Percentiles rank a stretch among this genome's conserved stretches.
These are phyloP conservation scores for Mortierella sp. DNA, from an alignment of 371 early-diverging fungal genomes.

Conservation along the genomic window DNA sequence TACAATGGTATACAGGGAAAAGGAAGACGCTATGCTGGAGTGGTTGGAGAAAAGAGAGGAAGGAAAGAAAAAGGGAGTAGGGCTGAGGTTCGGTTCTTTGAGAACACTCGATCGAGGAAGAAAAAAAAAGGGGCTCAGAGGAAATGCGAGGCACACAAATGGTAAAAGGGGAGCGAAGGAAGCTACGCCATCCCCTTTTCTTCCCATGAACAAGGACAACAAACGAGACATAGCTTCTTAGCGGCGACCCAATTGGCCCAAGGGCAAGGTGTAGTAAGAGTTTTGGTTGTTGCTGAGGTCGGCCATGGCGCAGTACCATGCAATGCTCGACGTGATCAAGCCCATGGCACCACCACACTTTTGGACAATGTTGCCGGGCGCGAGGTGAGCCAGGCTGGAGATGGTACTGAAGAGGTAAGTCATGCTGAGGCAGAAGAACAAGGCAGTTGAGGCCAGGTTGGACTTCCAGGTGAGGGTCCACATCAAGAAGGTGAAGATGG, in stretches of 20 bases:
- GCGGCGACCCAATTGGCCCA: slow-evolving; percentile 54
- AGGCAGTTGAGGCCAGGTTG: slow-evolving; percentile 45
- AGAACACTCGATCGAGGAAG: neutral
- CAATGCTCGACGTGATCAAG: slow-evolving; percentile 56
- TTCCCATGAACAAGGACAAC: too few relatives aligned
- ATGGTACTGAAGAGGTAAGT: slow-evolving; percentile 60
- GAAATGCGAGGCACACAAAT: neutral
- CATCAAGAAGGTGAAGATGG: slow-evolving; percentile 62
- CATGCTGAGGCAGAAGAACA: slow-evolving; percentile 60
- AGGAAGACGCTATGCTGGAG: neutral
- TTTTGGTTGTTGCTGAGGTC: slow-evolving; percentile 53
- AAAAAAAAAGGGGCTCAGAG: too few relatives aligned
- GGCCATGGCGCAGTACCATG: slow-evolving; percentile 62
- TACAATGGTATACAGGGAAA: neutral
- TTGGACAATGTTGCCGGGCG: slow-evolving; percentile 33
- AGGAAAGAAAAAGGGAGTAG: neutral
- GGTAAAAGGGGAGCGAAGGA: neutral
- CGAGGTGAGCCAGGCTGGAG: slow-evolving; percentile 46
- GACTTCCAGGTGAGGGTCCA: slow-evolving; percentile 57
- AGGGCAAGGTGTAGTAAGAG: slow-evolving; percentile 50
- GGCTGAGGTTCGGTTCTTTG: neutral
- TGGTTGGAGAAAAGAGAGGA: neutral
- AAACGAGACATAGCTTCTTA: neutral
- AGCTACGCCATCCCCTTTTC: too few relatives aligned
- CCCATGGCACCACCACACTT: slow-evolving; percentile 59